Percentiles rank a stretch among this genome's conserved stretches.
Evolutionary conservation across 1,284 basidiomycete species (phyloP).

Genomic region (Apiotrichum mycotoxinovorans): DNA sequence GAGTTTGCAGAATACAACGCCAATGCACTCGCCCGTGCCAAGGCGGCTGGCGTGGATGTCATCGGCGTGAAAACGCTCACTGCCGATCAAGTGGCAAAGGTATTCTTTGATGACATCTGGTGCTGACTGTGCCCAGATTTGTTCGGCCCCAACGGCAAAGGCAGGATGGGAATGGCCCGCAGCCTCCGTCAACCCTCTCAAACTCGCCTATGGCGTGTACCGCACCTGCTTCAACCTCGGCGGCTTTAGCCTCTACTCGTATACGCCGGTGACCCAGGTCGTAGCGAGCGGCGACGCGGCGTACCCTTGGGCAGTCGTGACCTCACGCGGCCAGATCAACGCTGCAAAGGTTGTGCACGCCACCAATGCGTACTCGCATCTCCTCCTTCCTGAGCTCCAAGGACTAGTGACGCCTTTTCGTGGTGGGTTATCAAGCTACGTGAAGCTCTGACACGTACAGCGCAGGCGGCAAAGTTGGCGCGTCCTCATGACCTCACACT

Average conservation of each 20-base stretch:
- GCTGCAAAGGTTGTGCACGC: conserved; percentile 21
- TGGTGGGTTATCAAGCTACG: no score
- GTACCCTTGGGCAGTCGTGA: conserved; percentile 22
- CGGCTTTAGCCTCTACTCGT: conserved; percentile 3
- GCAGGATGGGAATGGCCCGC: conserved; percentile 23
- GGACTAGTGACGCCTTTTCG: conserved; percentile 22
- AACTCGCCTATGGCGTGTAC: conserved; percentile 12
- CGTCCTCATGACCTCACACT: background rate
- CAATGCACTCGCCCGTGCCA: conserved; percentile 15
- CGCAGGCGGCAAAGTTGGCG: background rate
- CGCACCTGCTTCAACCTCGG: conserved; percentile 3
- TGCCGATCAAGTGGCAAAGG: conserved; percentile 16
- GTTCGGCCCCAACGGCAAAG: conserved; percentile 21
- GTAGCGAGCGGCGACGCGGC: background rate
- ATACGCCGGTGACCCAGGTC: conserved; percentile 15
- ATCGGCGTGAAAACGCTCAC: conserved; percentile 16
- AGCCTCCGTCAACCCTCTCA: conserved; percentile 26
- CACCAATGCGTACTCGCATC: conserved; percentile 24
- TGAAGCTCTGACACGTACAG: background rate
- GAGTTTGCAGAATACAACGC: conserved; percentile 14
- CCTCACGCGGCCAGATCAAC: conserved; percentile 18
- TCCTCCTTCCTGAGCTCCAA: conserved; percentile 22
- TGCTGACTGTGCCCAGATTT: conserved; percentile 5
- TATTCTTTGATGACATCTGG: conserved; percentile 10
- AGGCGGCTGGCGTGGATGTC: conserved; percentile 23